Evolutionary conservation across 2,329 filamentous ascomycete genomes (phyloP).

Genomic region (Lithohypha guttulata): DNA sequence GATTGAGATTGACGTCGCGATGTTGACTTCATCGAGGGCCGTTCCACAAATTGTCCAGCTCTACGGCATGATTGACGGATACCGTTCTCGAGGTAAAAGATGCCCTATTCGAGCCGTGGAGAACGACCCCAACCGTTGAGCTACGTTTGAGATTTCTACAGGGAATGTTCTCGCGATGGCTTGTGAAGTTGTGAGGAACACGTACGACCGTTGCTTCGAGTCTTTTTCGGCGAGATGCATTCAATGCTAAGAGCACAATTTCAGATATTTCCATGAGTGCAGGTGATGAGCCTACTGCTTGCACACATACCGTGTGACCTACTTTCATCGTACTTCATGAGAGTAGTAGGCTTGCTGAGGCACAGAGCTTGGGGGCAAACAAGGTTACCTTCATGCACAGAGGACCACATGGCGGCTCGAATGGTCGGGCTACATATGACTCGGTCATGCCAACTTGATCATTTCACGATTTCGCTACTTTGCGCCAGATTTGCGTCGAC

Average conservation of each 20-base stretch:
- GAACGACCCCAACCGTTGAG: neutral
- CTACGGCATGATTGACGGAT: neutral
- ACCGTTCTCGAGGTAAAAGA: constrained; percentile 2
- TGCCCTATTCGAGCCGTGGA: neutral
- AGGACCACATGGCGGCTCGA: no score
- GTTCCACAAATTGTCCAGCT: neutral
- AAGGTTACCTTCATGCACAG: no score
- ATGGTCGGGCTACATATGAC: no score
- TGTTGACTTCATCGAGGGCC: neutral
- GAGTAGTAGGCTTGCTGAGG: no score
- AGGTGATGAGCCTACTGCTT: neutral
- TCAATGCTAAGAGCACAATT: neutral
- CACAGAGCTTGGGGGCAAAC: no score
- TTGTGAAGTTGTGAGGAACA: constrained; percentile 4
- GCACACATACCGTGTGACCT: neutral
- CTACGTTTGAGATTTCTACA: neutral
- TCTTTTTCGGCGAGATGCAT: constrained; percentile 1
- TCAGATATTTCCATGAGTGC: no score
- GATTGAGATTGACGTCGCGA: neutral
- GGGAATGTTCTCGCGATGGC: constrained; percentile 1
- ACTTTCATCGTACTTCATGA: neutral
- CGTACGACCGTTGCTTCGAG: neutral
- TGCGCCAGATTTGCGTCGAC: no score
- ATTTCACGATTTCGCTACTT: no score
- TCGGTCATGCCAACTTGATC: no score